These are phyloP conservation scores for Castanea sativa DNA, from an alignment of 306 rosid genomes.

Conservation along the genomic window DNA sequence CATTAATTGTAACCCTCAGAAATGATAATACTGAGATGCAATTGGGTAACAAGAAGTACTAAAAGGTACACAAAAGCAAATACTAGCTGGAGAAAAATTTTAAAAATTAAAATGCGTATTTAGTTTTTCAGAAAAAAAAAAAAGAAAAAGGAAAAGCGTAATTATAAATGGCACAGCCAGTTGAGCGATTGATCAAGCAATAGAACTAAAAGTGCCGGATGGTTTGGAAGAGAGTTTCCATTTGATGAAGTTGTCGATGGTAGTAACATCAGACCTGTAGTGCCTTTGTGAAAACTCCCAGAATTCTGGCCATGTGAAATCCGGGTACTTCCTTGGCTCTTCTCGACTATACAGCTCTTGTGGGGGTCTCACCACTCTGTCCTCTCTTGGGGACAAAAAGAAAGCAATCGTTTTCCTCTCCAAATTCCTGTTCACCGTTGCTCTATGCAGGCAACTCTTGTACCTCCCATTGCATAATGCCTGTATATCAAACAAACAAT, in stretches of 20 bases:
- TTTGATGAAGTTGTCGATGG: conserved; percentile 46
- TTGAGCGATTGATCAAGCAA: background rate
- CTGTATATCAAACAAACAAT: conserved; percentile 16
- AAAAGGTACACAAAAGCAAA: no score
- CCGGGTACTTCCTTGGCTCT: conserved; percentile 55
- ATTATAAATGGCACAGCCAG: no score
- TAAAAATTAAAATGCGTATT: no score
- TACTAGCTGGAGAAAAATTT: no score
- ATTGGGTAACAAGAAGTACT: no score
- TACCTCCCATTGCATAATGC: conserved; percentile 55
- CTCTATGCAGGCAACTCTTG: conserved; percentile 66
- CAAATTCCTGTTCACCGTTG: conserved; percentile 40
- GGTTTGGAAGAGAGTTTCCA: conserved; percentile 36
- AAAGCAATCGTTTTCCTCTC: conserved; percentile 52
- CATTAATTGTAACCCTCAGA: no score
- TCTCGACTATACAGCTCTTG: conserved; percentile 30
- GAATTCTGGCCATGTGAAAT: conserved; percentile 58
- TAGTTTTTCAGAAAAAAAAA: no score
- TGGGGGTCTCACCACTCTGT: conserved; percentile 55
- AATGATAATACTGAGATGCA: no score
- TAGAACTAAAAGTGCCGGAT: conserved; percentile 8
- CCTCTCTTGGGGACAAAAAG: conserved; percentile 48
- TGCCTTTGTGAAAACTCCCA: conserved; percentile 51
- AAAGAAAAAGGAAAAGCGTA: no score
- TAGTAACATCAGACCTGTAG: conserved; percentile 52